Evolutionary conservation across 2,329 filamentous ascomycete genomes (phyloP).

Genomic region (Colletotrichum graminicola): DNA sequence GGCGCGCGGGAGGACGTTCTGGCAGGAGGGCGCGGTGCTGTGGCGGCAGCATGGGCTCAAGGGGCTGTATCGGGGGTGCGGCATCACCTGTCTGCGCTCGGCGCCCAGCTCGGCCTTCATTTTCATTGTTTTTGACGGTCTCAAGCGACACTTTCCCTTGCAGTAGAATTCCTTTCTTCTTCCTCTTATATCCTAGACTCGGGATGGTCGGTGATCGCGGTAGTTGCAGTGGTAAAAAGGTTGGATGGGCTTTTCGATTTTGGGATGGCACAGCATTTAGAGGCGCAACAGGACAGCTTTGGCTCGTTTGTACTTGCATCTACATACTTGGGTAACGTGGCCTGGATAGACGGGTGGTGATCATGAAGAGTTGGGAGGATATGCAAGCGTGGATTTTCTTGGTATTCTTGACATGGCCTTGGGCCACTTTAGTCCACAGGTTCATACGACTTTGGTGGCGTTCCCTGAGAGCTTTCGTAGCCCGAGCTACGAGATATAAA

Average conservation of each 20-base stretch:
- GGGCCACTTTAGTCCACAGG: not conserved
- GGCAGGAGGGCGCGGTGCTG: conserved; percentile 76
- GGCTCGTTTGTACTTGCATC: conserved; percentile 9
- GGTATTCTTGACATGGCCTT: not conserved
- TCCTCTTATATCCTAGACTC: conserved; percentile 39
- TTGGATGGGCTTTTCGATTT: conserved; percentile 15
- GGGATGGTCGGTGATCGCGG: conserved; percentile 23
- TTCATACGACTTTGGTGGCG: not conserved
- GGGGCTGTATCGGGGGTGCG: conserved; percentile 93
- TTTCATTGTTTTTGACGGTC: conserved; percentile 91
- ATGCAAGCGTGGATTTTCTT: conserved; percentile 6
- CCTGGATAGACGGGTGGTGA: not conserved
- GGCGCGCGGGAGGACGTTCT: conserved; percentile 74
- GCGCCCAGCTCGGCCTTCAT: conserved; percentile 98
- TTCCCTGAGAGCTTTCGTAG: not conserved
- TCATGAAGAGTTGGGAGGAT: not conserved
- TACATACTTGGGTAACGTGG: not conserved
- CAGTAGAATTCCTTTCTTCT: conserved; percentile 47
- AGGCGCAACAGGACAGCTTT: conserved; percentile 33
- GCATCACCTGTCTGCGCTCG: conserved; percentile 88
- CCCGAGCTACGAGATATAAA: no score
- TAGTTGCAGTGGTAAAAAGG: not conserved
- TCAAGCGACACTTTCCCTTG: conserved; percentile 77
- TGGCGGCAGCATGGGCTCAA: conserved; percentile 86
- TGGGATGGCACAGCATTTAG: conserved; percentile 27